Evolutionary conservation across 169 alveolate genomes (phyloP).

Genomic region (Plasmodium yoelii): DNA sequence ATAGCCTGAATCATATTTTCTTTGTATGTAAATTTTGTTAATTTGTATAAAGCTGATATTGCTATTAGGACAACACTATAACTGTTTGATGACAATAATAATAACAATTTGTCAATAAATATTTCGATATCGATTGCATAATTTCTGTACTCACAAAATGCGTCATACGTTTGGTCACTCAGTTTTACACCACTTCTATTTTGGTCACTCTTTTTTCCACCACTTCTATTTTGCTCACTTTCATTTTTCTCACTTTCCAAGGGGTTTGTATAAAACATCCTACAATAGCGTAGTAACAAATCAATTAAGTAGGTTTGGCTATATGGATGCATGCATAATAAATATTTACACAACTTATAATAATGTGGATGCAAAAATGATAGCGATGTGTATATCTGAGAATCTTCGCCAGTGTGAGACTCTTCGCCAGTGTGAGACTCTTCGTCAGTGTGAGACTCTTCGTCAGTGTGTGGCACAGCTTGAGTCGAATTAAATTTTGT

Average conservation of each 20-base stretch:
- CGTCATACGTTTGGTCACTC: background rate
- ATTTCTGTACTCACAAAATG: background rate
- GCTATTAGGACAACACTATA: constrained; percentile 13
- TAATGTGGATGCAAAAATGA: constrained; percentile 79
- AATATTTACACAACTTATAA: constrained; percentile 52
- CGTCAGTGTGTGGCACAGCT: no score
- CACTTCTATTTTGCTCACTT: background rate
- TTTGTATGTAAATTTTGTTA: constrained; percentile 33
- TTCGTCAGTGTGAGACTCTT: no score
- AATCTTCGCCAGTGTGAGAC: no score
- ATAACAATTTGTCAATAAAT: constrained; percentile 18
- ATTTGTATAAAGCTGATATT: constrained; percentile 30
- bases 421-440: no score
- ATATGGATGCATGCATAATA: constrained; percentile 74
- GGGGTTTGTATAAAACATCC: constrained; percentile 52
- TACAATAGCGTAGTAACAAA: constrained; percentile 20
- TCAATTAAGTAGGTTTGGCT: constrained; percentile 43
- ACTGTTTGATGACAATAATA: constrained; percentile 28
- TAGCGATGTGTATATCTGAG: constrained; percentile 33
- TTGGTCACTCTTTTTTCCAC: no score
- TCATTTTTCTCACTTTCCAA: constrained; percentile 1
- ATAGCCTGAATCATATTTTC: constrained; percentile 27
- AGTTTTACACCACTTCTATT: background rate
- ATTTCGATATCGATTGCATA: constrained; percentile 17
- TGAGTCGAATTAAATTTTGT: no score